Evolutionary conservation across 1,139 yeast genomes (phyloP).

Genomic region (Meyerozyma athensensis): DNA sequence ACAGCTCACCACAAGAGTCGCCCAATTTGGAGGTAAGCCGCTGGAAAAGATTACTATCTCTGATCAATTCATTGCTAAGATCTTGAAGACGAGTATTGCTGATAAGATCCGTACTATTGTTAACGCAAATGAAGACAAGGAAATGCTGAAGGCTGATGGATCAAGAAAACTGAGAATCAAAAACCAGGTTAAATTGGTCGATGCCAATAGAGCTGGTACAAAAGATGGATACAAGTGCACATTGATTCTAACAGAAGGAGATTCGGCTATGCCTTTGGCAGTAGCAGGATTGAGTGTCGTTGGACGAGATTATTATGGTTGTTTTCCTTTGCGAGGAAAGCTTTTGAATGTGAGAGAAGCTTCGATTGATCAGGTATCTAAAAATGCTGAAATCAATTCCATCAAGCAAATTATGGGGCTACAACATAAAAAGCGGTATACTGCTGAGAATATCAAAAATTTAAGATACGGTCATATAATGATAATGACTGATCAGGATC

Average conservation of each 20-base stretch:
- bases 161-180: conserved; percentile 79
- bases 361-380: conserved; percentile 85
- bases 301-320: conserved; percentile 93
- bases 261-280: conserved; percentile 90
- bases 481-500: conserved; percentile 99
- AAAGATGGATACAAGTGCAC: conserved; percentile 90
- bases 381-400: conserved; percentile 92
- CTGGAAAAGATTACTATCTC: conserved; percentile 58
- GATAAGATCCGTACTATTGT: conserved; percentile 83
- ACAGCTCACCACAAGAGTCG: conserved; percentile 82
- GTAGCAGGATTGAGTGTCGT: conserved; percentile 93
- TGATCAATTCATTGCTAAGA: conserved; percentile 69
- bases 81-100: conserved; percentile 71
- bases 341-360: conserved; percentile 95
- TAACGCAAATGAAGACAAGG: conserved; percentile 82
- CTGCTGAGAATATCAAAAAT: conserved; percentile 55
- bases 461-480: conserved; percentile 93
- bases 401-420: conserved; percentile 93
- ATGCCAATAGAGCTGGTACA: conserved; percentile 97
- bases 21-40: conserved; percentile 80
- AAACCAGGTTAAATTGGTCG: conserved; percentile 85
- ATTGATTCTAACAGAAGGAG: conserved; percentile 92
- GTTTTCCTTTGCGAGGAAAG: conserved; percentile 94
- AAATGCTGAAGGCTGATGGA: conserved; percentile 89
- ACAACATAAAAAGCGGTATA: conserved; percentile 83